phyloP scores from a whole-genome alignment of 257 asterid species.

The Salvia hispanica region DNA sequence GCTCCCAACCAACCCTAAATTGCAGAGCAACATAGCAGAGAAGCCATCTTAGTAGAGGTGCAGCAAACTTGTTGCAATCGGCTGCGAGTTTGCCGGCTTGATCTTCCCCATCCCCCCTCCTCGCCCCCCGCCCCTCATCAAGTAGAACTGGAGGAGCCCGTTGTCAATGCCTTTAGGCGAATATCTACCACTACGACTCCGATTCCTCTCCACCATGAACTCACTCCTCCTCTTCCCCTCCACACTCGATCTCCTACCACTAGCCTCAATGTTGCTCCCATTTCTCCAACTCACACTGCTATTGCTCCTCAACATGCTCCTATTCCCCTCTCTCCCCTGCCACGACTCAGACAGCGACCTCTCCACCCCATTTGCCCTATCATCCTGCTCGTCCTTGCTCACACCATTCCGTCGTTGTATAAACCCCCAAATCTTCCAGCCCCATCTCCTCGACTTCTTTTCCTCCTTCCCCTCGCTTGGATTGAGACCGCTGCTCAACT shows the following conservation, averaged over 20 bases:
- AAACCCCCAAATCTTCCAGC: conserved; percentile 69
- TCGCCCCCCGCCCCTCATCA: conserved; percentile 57
- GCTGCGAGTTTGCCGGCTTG: conserved; percentile 66
- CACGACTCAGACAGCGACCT: conserved; percentile 71
- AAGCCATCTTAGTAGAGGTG: conserved; percentile 54
- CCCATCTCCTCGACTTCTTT: conserved; percentile 69
- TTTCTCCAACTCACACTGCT: conserved; percentile 85
- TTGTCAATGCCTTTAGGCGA: conserved; percentile 70
- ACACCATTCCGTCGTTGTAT: conserved; percentile 47
- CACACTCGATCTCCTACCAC: conserved; percentile 51
- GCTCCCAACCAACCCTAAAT: conserved; percentile 35
- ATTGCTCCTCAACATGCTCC: conserved; percentile 63
- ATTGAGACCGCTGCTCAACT: conserved; percentile 52
- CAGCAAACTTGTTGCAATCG: conserved; percentile 62
- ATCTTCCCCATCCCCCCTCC: conserved; percentile 58
- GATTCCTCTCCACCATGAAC: conserved; percentile 70
- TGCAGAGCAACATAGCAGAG: conserved; percentile 35
- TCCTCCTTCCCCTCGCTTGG: conserved; percentile 50
- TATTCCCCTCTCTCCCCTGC: conserved; percentile 52
- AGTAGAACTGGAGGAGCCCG: conserved; percentile 78
- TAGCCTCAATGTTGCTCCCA: conserved; percentile 47
- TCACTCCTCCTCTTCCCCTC: conserved; percentile 67
- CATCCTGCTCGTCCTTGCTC: conserved; percentile 54
- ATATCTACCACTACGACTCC: conserved; percentile 77
- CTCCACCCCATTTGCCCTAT: conserved; percentile 62